Evolutionary conservation across 2,329 filamentous ascomycete genomes (phyloP), one percentile per base, ranked within the genome.

Genomic region (Emydomyces testavorans): DNA sequence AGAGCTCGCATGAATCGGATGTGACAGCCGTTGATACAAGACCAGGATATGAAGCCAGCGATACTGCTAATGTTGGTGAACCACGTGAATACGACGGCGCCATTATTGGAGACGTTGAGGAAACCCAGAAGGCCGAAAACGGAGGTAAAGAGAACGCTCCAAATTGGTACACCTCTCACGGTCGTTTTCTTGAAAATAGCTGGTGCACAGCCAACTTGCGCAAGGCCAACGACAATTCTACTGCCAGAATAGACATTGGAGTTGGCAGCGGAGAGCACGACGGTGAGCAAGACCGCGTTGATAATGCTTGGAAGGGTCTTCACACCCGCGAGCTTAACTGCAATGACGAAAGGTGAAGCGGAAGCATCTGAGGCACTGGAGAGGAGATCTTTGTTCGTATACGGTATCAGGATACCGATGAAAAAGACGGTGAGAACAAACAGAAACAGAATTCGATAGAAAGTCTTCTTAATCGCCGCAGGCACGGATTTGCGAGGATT

Each of bases 401-500:
- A 83, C 1, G 83, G 81, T 4, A 88, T 75, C 45, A 83, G 68
- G 57, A 88, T 74, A 44, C 83, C 82, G 56, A 87, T 75, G 63
- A 86, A 83, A 69, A 88, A 65, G 37, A 66, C 59, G 11, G 63
- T 64, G 21, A 64, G 54, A 26, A 65, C 58, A 49, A 64, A 66
- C 54, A 88, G 75, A 53, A 74, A 68, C 44, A 87, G 73, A 54
- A 89, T 85, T 48, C 82, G 78, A 74, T 79, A 85, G 64, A 85
- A 88, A 0, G 83, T 85, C 67, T 78, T 82, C 44, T 77, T 76
- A 58, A 88, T 85, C 20, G 84, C 84, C 10, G 71, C 69, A 0
- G 85, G 85, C 43, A 90, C 81, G 13, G 77, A 80, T 65, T 80
- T 82, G 56, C 76, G 74, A 4, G 84, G 85, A 60, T 87, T 79